Conservation (phyloP, 2,329 filamentous ascomycete species). For the Sporothrix curviconia region DNA sequence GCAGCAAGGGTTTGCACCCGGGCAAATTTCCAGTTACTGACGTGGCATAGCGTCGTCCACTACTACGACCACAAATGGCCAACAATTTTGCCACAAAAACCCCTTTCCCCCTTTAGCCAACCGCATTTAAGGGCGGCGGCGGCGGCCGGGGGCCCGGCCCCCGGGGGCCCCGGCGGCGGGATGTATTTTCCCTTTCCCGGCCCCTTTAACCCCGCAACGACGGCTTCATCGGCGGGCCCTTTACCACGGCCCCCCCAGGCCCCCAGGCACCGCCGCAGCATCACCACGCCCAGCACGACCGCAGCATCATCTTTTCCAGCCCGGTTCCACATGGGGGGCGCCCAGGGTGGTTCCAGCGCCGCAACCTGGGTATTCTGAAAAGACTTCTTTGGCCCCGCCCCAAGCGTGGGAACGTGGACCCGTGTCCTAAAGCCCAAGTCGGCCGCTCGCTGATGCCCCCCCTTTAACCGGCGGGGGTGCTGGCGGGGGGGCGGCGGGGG, state of each 20-base stretch:
- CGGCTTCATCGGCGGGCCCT: slow-evolving; percentile 47
- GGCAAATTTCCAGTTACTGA: slow-evolving; percentile 10
- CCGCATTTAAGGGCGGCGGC: slow-evolving; percentile 49
- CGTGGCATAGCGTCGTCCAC: slow-evolving; percentile 39
- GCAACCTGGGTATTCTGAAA: slow-evolving; percentile 82
- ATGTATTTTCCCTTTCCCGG: slow-evolving; percentile 68
- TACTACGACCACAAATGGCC: slow-evolving; percentile 61
- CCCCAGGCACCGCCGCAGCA: slow-evolving; percentile 9
- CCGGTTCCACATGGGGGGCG: slow-evolving; percentile 20
- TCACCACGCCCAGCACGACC: slow-evolving; percentile 10
- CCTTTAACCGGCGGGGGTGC: slow-evolving; percentile 44
- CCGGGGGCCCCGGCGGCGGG: slow-evolving; percentile 52
- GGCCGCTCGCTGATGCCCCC: slow-evolving; percentile 81
- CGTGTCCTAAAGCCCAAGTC: slow-evolving; percentile 82
- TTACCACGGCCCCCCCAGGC: slow-evolving; percentile 33
- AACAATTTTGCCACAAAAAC: slow-evolving; percentile 56
- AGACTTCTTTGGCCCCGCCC: slow-evolving; percentile 89
- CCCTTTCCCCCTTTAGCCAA: slow-evolving; percentile 44
- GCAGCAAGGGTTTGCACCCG: too few species aligned
- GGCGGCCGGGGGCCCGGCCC: slow-evolving; percentile 60
- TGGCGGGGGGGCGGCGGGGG: slow-evolving; percentile 37
- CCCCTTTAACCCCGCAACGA: slow-evolving; percentile 50
- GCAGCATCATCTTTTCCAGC: slow-evolving; percentile 13
- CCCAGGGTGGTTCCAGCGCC: slow-evolving; percentile 63
- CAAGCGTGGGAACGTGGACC: slow-evolving; percentile 85